Conservation (phyloP, 805 yeast species). For the Pichia manshurica region DNA sequence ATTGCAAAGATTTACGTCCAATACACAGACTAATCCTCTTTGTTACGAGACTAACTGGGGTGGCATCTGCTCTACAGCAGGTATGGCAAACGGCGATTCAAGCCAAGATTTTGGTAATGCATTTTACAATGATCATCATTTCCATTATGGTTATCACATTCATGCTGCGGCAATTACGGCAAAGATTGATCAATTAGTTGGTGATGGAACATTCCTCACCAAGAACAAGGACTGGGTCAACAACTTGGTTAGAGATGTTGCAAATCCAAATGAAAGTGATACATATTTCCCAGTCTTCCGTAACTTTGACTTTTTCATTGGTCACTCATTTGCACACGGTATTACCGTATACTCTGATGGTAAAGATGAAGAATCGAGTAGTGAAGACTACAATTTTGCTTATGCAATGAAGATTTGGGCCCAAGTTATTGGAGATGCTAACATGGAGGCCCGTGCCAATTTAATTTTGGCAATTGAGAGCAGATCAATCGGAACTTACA, state of each 20-base stretch:
- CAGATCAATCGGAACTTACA: constrained; percentile 49
- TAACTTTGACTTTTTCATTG: constrained; percentile 69
- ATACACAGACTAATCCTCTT: constrained; percentile 44
- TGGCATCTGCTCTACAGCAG: constrained; percentile 51
- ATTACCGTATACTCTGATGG: constrained; percentile 68
- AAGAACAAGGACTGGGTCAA: constrained; percentile 48
- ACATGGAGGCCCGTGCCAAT: constrained; percentile 49
- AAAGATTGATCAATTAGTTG: constrained; percentile 42
- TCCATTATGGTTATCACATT: constrained; percentile 50
- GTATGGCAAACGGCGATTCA: constrained; percentile 38
- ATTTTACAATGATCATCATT: constrained; percentile 53
- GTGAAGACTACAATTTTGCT: constrained; percentile 69
- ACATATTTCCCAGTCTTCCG: constrained; percentile 58
- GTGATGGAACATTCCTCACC: constrained; percentile 47
- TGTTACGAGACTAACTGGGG: constrained; percentile 50
- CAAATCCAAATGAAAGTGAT: constrained; percentile 53
- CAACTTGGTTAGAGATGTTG: constrained; percentile 59
- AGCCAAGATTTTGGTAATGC: constrained; percentile 45
- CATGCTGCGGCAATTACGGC: constrained; percentile 63
- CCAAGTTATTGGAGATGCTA: constrained; percentile 43
- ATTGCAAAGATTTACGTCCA: constrained; percentile 35
- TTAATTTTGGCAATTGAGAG: constrained; percentile 57
- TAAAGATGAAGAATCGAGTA: constrained; percentile 66
- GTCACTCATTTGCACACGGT: constrained; percentile 79
- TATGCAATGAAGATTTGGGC: constrained; percentile 68